phyloP scores from a whole-genome alignment of 352 stramenopile species.

The Phytopythium chamaehyphon region DNA sequence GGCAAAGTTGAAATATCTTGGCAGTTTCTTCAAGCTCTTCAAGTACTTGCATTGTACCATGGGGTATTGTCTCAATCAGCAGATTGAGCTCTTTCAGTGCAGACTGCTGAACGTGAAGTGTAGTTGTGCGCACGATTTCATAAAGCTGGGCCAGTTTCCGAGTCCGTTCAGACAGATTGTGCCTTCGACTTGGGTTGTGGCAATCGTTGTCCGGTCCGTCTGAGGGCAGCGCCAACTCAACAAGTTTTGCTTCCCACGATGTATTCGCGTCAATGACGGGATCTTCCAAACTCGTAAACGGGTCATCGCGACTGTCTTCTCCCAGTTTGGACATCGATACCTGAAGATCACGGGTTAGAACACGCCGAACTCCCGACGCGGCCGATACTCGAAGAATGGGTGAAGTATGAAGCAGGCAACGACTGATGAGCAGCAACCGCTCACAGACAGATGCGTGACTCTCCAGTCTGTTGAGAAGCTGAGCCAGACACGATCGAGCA shows the following conservation, averaged over 20 bases:
- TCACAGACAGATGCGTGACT: constrained; percentile 8
- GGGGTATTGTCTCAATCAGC: constrained; percentile 17
- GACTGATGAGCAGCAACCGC: constrained; percentile 29
- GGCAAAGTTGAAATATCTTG: constrained; percentile 11
- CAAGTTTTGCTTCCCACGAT: constrained; percentile 16
- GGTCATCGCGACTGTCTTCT: constrained; percentile 15
- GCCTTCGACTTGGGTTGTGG: constrained; percentile 3
- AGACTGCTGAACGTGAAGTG: constrained; percentile 13
- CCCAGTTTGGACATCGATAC: constrained; percentile 5
- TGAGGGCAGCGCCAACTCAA: constrained; percentile 24
- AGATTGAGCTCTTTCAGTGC: constrained; percentile 29
- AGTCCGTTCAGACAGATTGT: constrained; percentile 25
- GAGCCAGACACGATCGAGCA: constrained; percentile 28
- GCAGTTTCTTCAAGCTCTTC: constrained; percentile 36
- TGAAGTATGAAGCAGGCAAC: constrained; percentile 48
- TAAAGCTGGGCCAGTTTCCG: constrained; percentile 23
- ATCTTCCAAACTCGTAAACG: constrained; percentile 15
- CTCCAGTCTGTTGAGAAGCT: constrained; percentile 44
- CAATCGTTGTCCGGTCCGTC: neutral
- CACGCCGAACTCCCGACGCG: constrained; percentile 27
- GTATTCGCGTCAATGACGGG: constrained; percentile 6
- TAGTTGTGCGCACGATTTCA: constrained; percentile 13
- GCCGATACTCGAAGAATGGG: constrained; percentile 45
- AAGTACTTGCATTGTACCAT: constrained; percentile 25
- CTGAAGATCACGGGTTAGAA: constrained; percentile 23